Conservation (phyloP, 192 early-diverging fungal genomes). For the Pilobolus umbonatus region DNA sequence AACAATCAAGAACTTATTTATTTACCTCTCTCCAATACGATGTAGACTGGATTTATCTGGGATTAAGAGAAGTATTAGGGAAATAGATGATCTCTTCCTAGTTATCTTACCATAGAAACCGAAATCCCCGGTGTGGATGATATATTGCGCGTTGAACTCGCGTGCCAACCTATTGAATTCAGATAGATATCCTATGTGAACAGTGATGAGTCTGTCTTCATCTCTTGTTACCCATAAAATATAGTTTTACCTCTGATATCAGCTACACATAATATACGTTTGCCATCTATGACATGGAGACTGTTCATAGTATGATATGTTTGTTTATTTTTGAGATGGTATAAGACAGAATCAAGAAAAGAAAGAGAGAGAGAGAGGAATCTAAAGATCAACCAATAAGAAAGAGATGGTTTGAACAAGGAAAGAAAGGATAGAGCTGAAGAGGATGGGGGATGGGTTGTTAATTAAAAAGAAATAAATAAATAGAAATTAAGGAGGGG, state of each 20-base stretch:
- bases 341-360: neutral
- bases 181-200: slow-evolving; percentile 46
- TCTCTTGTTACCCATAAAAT: neutral
- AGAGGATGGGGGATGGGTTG: too few species aligned
- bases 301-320: neutral
- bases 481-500: too few species aligned
- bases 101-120: slow-evolving; percentile 51
- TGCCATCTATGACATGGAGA: slow-evolving; percentile 6
- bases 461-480: too few species aligned
- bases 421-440: too few species aligned
- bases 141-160: slow-evolving; percentile 44
- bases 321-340: neutral
- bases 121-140: slow-evolving; percentile 60
- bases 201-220: neutral
- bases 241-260: slow-evolving; percentile 16
- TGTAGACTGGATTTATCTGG: slow-evolving; percentile 44
- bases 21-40: slow-evolving; percentile 49
- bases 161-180: slow-evolving; percentile 52
- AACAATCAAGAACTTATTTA: slow-evolving; percentile 1
- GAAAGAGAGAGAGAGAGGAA: neutral
- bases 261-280: slow-evolving; percentile 16
- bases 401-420: too few species aligned
- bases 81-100: neutral
- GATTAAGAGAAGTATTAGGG: neutral
- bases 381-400: too few species aligned